Conservation (phyloP, 306 rosid genomes). For the Quercus agrifolia region DNA sequence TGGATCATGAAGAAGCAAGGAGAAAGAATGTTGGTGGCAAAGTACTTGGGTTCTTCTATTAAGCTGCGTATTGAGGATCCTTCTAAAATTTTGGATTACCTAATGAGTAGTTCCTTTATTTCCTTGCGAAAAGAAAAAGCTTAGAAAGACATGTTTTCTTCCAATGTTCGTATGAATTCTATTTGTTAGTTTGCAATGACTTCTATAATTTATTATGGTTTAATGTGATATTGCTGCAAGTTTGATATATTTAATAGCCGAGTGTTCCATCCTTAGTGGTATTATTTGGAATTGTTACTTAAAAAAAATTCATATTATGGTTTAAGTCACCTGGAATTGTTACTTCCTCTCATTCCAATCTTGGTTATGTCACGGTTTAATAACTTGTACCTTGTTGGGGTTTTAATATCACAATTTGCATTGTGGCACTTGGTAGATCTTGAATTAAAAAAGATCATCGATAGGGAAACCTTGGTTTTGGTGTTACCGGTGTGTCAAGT, state of each 20-base stretch:
- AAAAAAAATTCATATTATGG: too few species aligned
- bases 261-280: not conserved
- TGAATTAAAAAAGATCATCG: too few species aligned
- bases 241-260: not conserved
- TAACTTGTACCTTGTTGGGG: not conserved
- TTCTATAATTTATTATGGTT: not conserved
- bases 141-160: not conserved
- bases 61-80: slow-evolving; percentile 2
- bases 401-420: not conserved
- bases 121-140: not conserved
- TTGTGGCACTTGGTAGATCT: too few species aligned
- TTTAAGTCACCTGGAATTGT: not conserved
- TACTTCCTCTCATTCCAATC: not conserved
- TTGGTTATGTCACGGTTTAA: not conserved
- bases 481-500: not conserved
- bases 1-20: slow-evolving; percentile 62
- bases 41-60: slow-evolving; percentile 63
- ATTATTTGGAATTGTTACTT: not conserved
- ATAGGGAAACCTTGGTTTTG: not conserved
- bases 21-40: slow-evolving; percentile 62
- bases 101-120: not conserved
- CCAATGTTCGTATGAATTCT: not conserved
- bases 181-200: not conserved
- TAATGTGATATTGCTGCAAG: not conserved
- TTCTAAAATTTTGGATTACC: not conserved